These are phyloP conservation scores for Wallacemonas sp. DNA, from an alignment of 208 protist genomes.

Conservation along the genomic window DNA sequence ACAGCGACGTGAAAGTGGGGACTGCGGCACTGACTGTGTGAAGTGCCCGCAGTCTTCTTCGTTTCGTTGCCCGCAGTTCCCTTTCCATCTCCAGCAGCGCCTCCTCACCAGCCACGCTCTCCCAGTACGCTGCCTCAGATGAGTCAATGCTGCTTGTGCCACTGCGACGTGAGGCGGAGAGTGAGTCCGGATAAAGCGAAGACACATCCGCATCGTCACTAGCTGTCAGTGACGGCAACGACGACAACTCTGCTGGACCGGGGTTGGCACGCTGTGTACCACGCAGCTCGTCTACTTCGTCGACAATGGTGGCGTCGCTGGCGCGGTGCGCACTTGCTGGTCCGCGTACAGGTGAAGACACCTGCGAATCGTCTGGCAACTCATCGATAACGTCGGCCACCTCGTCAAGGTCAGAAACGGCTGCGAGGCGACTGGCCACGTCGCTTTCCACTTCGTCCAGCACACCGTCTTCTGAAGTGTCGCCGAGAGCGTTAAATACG, in stretches of 20 bases:
- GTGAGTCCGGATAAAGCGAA: slow-evolving; percentile 12
- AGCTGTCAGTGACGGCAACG: slow-evolving; percentile 4
- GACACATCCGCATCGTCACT: slow-evolving; percentile 15
- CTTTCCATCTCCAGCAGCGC: slow-evolving; percentile 39
- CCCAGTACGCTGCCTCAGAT: slow-evolving; percentile 1
- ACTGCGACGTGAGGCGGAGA: not conserved
- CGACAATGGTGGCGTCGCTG: slow-evolving; percentile 27
- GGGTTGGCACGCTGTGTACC: not conserved
- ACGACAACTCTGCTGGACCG: slow-evolving; percentile 17
- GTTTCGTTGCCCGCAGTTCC: slow-evolving; percentile 35
- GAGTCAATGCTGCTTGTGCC: slow-evolving; percentile 1
- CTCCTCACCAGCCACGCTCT: slow-evolving; percentile 23
- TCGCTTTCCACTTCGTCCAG: slow-evolving; percentile 14
- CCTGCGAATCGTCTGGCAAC: not conserved
- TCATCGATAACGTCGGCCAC: slow-evolving; percentile 17
- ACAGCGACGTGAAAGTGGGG: slow-evolving; percentile 41
- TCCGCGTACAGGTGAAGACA: not conserved
- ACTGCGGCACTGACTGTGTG: slow-evolving; percentile 4
- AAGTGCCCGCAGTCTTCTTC: slow-evolving; percentile 28
- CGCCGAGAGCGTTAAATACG: slow-evolving; percentile 8
- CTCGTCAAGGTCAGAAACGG: not conserved
- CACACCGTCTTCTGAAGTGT: not conserved
- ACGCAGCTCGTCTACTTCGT: slow-evolving; percentile 14
- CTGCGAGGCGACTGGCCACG: slow-evolving; percentile 15
- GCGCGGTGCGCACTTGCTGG: not conserved